Evolutionary conservation across 2,329 filamentous ascomycete species (phyloP).

Genomic region (Cladosporium halotolerans): DNA sequence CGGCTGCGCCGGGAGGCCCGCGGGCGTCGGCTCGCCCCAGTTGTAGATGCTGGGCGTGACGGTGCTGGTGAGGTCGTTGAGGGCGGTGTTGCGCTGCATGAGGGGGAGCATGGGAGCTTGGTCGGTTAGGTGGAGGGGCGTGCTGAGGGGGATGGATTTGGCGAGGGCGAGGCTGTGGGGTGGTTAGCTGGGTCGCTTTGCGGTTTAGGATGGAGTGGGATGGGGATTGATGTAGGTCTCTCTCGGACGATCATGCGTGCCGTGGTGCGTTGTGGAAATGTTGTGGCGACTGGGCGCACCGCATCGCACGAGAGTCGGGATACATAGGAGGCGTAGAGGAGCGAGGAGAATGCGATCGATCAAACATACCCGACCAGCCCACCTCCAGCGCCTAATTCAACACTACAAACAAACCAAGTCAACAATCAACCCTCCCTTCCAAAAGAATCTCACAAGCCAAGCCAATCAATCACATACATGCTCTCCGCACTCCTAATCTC

Average conservation of each 20-base stretch:
- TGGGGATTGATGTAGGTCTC: neutral
- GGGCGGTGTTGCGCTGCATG: slow-evolving; percentile 78
- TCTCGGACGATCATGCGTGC: neutral
- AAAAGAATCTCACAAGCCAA: no score
- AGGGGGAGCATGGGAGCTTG: slow-evolving; percentile 77
- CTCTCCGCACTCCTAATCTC: slow-evolving; percentile 42
- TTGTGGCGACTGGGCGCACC: neutral
- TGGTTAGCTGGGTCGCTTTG: no score
- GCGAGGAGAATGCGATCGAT: neutral
- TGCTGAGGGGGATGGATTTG: slow-evolving; percentile 47
- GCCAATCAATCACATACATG: neutral
- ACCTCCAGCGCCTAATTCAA: slow-evolving; percentile 88
- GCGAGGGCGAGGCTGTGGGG: slow-evolving; percentile 50
- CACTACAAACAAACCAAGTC: slow-evolving; percentile 42
- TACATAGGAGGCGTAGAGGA: neutral
- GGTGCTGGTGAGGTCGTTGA: slow-evolving; percentile 63
- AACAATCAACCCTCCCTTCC: no score
- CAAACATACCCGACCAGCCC: slow-evolving; percentile 63
- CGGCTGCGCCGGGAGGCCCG: slow-evolving; percentile 50
- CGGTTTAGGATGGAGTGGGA: neutral
- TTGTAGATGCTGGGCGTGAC: slow-evolving; percentile 69
- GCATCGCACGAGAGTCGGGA: neutral
- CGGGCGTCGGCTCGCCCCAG: slow-evolving; percentile 54
- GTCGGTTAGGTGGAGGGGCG: slow-evolving; percentile 74
- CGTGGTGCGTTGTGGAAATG: neutral